Base-by-base conservation (phyloP, 2,329 filamentous ascomycete species). In the Talaromyces albobiverticillius region DNA sequence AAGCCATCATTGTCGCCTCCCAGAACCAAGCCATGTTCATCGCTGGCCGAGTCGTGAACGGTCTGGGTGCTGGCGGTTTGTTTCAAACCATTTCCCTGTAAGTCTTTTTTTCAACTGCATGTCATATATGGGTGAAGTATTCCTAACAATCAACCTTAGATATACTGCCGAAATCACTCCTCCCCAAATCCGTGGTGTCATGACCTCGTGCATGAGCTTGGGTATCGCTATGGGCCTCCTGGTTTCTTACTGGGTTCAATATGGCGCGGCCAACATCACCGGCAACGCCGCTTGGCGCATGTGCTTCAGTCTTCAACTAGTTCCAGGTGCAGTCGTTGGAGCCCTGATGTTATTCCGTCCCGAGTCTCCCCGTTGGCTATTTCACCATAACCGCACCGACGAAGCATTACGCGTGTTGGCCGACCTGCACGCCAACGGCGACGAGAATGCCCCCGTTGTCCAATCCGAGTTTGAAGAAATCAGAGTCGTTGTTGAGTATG, bases 71-170 rank as follows among this genome's bases (percentile, higher is more conserved):
- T 38, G 46, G 46, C 16, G n/a, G 23, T 8, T 16, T 48, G 10
- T 48, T 36, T 20, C 46, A 48, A 18, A 48, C 46, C 4, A 38
- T 48, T 11, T 48, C 46, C 36, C 20, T 48, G 46, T 48, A 48
- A 36, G 46, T 48, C n/a, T 2, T 34, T 20, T 14, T n/a, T 20
- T 31, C 16, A 6, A 16, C 6, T 29, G 14, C 20, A 23, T 10
- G 16, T 22, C 6, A 36, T n/a, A 36, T n/a, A 16, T 3, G 7
- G n/a, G 5, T 36, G 14, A 36, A 14, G 4, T 14, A 16, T 36
- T 36, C 4, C 8, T 36, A 8, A 20, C 18, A 34, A 16, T 16
- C 13, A 5, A 4, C 4, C 31, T 10, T 31, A 48, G 46, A 16
- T 48, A 48, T 25, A 48, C 46, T 1, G 46, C 46, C 1, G 46